Conservation (phyloP, 495 filamentous ascomycete species). For the Alectoria sarmentosa region DNA sequence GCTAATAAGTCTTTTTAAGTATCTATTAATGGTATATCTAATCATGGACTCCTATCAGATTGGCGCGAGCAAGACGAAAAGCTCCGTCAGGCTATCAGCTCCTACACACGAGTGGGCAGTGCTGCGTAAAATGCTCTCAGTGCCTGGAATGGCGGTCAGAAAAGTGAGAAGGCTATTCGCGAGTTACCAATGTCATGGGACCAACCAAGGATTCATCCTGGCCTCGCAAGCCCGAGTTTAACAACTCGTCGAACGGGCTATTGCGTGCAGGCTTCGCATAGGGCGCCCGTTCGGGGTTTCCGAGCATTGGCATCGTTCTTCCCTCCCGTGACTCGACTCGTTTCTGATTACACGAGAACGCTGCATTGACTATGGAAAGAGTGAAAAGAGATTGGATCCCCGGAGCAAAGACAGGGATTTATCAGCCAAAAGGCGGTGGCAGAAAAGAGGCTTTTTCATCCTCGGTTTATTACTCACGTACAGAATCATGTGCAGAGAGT, state of each 20-base stretch:
- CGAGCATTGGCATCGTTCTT: constrained; percentile 14
- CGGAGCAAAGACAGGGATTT: constrained; percentile 7
- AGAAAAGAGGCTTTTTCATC: constrained; percentile 3
- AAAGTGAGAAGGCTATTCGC: constrained; percentile 14
- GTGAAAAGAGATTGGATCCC: background rate
- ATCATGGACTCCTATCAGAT: constrained; percentile 9
- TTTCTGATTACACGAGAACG: constrained; percentile 9
- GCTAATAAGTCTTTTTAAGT: background rate
- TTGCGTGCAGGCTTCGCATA: constrained; percentile 3
- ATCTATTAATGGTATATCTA: constrained; percentile 21
- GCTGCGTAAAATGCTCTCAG: constrained; percentile 12
- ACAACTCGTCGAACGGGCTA: constrained; percentile 7
- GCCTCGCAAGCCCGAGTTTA: background rate
- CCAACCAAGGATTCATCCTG: constrained; percentile 18
- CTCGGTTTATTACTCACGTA: background rate
- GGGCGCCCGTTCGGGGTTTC: constrained; percentile 10
- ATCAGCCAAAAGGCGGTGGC: constrained; percentile 22
- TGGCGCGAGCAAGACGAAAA: background rate
- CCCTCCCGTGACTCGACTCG: constrained; percentile 9
- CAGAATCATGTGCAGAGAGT: constrained; percentile 1
- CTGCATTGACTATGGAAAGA: constrained; percentile 8
- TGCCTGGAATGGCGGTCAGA: constrained; percentile 21
- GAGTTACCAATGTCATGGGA: constrained; percentile 18
- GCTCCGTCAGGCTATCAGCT: background rate
- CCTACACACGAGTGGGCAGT: constrained; percentile 13